A percentile compares a stretch with the other conserved stretches of the same genome.
These are phyloP conservation scores for Litsea cubeba DNA, from an alignment of 164 flowering plant species.

Conservation along the genomic window DNA sequence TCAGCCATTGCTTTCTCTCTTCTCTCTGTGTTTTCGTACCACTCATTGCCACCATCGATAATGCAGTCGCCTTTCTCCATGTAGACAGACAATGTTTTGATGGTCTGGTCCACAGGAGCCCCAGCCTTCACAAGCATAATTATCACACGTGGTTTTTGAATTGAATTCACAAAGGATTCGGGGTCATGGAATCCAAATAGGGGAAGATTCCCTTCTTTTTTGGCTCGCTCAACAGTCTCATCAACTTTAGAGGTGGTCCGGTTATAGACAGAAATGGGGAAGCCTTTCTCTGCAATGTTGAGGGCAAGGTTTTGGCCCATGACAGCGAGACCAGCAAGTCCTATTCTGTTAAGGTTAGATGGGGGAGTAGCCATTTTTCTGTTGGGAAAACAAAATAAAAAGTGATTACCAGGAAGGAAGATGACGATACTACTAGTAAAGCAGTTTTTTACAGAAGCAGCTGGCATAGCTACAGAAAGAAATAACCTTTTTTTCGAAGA, in stretches of 20 bases:
- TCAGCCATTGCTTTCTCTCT: conserved; percentile 49
- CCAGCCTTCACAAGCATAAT: conserved; percentile 75
- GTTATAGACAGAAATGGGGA: conserved; percentile 75
- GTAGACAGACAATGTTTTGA: conserved; percentile 50
- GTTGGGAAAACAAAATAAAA: conserved; percentile 16
- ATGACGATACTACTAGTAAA: no score
- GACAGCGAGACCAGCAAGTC: conserved; percentile 75
- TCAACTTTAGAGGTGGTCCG: conserved; percentile 71
- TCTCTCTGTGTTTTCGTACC: conserved; percentile 70
- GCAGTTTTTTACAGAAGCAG: no score
- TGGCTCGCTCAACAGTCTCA: conserved; percentile 66
- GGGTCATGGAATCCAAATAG: conserved; percentile 60
- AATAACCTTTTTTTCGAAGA: no score
- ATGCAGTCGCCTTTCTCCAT: conserved; percentile 69
- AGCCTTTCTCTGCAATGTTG: conserved; percentile 78
- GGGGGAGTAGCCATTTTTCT: conserved; percentile 24
- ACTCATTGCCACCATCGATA: conserved; percentile 71
- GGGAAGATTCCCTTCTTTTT: conserved; percentile 66
- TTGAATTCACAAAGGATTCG: conserved; percentile 48
- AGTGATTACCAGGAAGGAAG: no score
- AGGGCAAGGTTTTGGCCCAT: conserved; percentile 82
- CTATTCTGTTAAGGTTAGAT: conserved; percentile 42
- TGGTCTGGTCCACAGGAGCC: conserved; percentile 63
- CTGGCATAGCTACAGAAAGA: no score
- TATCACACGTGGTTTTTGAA: conserved; percentile 60